Conservation (phyloP, 208 protist genomes). For the Leptomonas seymouri region DNA sequence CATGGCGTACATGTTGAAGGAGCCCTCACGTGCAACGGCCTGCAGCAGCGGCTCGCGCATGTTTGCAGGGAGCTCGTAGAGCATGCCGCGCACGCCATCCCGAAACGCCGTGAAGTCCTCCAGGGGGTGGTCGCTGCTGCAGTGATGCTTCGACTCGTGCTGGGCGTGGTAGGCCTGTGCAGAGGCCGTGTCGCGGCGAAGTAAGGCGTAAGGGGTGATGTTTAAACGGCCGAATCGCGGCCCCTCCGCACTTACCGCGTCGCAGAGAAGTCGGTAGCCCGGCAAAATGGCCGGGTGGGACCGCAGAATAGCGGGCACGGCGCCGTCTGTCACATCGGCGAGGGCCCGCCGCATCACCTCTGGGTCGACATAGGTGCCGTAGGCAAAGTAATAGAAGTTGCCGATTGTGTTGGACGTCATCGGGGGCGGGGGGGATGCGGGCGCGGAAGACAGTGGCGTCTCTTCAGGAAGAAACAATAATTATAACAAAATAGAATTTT, state of each 20-base stretch:
- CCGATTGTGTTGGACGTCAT: constrained; percentile 15
- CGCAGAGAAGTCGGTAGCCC: constrained; percentile 33
- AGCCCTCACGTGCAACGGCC: constrained; percentile 36
- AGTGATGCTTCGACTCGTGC: background rate
- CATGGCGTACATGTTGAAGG: constrained; percentile 43
- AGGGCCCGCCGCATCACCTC: constrained; percentile 11
- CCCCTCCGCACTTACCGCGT: constrained; percentile 40
- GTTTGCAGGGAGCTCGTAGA: constrained; percentile 34
- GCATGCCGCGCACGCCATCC: constrained; percentile 42
- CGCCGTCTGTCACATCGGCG: background rate
- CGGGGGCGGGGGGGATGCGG: too few relatives aligned
- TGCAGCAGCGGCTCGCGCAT: constrained; percentile 33
- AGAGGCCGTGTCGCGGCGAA: background rate
- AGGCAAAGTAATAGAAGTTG: constrained; percentile 47
- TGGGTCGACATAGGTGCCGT: constrained; percentile 32
- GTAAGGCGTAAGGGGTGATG: constrained; percentile 16
- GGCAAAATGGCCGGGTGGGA: constrained; percentile 21
- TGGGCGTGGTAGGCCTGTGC: background rate
- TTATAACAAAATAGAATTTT: too few relatives aligned
- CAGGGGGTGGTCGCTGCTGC: background rate
- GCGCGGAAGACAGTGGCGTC: too few relatives aligned
- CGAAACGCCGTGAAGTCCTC: constrained; percentile 8
- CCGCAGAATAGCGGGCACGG: background rate
- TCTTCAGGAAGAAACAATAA: too few relatives aligned
- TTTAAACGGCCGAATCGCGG: constrained; percentile 46